Base-by-base conservation (phyloP, 163 green algal genomes). In the Chlamydomonas reinhardtii region DNA sequence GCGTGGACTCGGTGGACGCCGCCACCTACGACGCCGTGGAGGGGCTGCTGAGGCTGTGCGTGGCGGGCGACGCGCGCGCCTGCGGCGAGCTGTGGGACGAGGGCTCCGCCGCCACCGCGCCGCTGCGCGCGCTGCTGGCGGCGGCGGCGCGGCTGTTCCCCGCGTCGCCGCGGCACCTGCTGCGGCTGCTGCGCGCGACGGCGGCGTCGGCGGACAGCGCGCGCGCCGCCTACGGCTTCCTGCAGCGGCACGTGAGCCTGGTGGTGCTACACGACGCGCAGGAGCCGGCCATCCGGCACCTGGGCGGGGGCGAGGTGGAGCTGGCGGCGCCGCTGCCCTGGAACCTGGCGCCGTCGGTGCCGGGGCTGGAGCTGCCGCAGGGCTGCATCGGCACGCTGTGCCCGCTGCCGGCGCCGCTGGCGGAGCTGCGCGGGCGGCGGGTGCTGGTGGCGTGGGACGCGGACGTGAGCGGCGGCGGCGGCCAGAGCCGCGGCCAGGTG, bases 171-270 rank as follows among this genome's bases (percentile, higher is more conserved):
- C 59, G 69, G 70, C 76, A 39, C 14, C 69, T 85, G 68, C 68
- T 93, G 89, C 76, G 85, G 76, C 92, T 94, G 76, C 73, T 92
- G 31, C 62, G 48, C 8, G 31, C 61, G 17, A 86, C 89, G 2
- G 62, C 70, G 4, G 32, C 75, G 12, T 89, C 90, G 16, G 66
- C 75, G 12, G 86, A 71, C 12, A 77, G 84, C 8, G 90, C 89
- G 1, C 62, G 64, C 16, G 81, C 84, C 2, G 89, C 89, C 2
- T 94, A 94, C 74, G 62, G 31, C 27, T 89, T 91, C 75, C 84
- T 94, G 31, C 86, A 90, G 75, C 80, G 39, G 11, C 24, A 39
- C 64, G 83, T 89, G 1, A 52, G 54, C 4, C 64, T 93, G 52
- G 73, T 87, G 15, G 84, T 90, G n/a, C 81, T 88, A 73, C 77